Evolutionary conservation across 1,284 basidiomycete genomes (phyloP).

Genomic region (Schizophyllum amplum): DNA sequence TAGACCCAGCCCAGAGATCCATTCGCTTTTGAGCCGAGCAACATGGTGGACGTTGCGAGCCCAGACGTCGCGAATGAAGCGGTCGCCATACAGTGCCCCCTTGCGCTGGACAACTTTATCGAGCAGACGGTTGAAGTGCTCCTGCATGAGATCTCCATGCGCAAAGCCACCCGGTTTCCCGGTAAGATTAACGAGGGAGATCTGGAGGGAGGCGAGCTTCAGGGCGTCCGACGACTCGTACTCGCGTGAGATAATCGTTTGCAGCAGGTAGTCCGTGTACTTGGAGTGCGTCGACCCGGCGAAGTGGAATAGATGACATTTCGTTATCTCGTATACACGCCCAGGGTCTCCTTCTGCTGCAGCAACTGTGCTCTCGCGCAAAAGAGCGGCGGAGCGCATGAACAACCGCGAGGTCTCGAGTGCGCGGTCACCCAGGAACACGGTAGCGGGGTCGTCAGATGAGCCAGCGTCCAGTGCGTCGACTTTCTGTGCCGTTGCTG

Average conservation of each 20-base stretch:
- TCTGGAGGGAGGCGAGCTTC: background rate
- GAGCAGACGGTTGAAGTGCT: background rate
- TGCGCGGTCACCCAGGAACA: conserved; percentile 11
- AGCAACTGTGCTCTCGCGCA: conserved; percentile 4
- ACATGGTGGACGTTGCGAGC: conserved; percentile 19
- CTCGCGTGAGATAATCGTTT: conserved; percentile 9
- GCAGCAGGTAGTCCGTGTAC: conserved; percentile 9
- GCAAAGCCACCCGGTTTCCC: too few relatives aligned
- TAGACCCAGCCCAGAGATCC: conserved; percentile 17
- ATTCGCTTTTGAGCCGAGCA: conserved; percentile 14
- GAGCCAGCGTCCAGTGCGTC: background rate
- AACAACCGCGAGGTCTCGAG: conserved; percentile 11
- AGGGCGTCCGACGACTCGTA: conserved; percentile 2
- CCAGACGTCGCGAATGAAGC: conserved; percentile 12
- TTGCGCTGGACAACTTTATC: conserved; percentile 1
- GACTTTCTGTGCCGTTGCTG: background rate
- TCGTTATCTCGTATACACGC: background rate
- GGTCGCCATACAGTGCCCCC: background rate
- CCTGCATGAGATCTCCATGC: background rate
- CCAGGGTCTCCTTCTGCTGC: background rate
- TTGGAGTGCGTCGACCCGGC: conserved; percentile 9
- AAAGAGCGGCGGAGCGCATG: conserved; percentile 10
- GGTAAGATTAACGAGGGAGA: background rate
- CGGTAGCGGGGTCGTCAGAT: background rate
- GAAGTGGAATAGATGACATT: conserved; percentile 4